Conservation (phyloP, 768 basidiomycete genomes). For the Mycena amicta region DNA sequence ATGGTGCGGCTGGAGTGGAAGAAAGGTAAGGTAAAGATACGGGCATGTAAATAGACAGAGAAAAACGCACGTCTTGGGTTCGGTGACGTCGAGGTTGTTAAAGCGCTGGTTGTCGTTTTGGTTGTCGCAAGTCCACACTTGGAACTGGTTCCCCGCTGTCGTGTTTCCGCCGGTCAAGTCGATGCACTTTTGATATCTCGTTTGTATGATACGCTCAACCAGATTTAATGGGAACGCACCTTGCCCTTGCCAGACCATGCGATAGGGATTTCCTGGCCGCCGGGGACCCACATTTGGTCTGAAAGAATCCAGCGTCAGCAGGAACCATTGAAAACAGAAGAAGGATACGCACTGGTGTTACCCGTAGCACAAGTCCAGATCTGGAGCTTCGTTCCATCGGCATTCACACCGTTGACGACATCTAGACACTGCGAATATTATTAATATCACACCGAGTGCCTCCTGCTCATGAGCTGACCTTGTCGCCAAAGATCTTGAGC, state of each 20-base stretch:
- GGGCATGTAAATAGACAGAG: no score
- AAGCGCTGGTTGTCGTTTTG: constrained; percentile 14
- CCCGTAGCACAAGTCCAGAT: constrained; percentile 25
- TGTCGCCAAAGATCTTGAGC: constrained; percentile 14
- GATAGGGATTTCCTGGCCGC: constrained; percentile 5
- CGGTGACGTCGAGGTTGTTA: background rate
- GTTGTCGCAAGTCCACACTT: constrained; percentile 17
- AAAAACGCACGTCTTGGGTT: constrained; percentile 6
- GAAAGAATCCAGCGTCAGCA: background rate
- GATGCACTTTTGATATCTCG: constrained; percentile 7
- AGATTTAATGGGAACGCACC: background rate
- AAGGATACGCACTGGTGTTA: constrained; percentile 12
- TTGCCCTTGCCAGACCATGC: constrained; percentile 10
- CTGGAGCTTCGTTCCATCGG: constrained; percentile 28
- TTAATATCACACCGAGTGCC: background rate
- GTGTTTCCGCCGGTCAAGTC: constrained; percentile 13
- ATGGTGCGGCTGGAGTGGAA: constrained; percentile 2
- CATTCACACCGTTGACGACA: constrained; percentile 24
- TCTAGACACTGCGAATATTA: constrained; percentile 8
- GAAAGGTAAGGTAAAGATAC: background rate
- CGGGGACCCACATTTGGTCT: constrained; percentile 18
- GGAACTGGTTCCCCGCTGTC: constrained; percentile 7
- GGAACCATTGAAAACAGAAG: no score
- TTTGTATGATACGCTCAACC: background rate
- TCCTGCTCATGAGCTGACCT: background rate